Percentiles rank a stretch among this genome's conserved stretches.
Conservation (phyloP, 2,329 filamentous ascomycete genomes). For the Raffaelea ambrosiae region DNA sequence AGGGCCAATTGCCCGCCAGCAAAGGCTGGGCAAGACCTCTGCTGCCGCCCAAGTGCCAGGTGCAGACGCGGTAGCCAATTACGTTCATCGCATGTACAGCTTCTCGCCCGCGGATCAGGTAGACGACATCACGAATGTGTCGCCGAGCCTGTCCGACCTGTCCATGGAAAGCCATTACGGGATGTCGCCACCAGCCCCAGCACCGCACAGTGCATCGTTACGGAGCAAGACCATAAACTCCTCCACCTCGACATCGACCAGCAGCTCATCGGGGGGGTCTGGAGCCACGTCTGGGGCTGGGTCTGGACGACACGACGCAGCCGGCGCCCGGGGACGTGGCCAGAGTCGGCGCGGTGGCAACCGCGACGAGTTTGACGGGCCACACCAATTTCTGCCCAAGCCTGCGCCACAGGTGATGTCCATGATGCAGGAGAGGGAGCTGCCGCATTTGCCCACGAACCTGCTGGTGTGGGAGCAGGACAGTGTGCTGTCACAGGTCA, state of each 20-base stretch:
- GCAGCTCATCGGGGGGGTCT: conserved; percentile 10
- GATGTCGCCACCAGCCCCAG: conserved; percentile 22
- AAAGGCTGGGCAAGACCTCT: background rate
- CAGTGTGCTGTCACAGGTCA: conserved; percentile 68
- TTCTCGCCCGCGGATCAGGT: conserved; percentile 49
- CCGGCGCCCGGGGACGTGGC: no score
- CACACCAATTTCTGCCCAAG: conserved; percentile 70
- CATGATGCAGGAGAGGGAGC: conserved; percentile 62
- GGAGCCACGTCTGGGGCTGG: conserved; percentile 40
- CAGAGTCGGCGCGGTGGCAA: conserved; percentile 56
- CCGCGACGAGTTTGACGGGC: conserved; percentile 83
- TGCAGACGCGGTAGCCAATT: conserved; percentile 21
- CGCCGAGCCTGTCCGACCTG: conserved; percentile 53
- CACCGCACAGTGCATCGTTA: no score
- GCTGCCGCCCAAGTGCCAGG: background rate
- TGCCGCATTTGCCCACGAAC: conserved; percentile 75
- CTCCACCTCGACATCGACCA: no score
- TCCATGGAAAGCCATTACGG: conserved; percentile 42
- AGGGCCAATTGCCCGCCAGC: background rate
- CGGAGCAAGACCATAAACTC: no score
- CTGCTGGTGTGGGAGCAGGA: conserved; percentile 80
- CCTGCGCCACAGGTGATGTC: conserved; percentile 64
- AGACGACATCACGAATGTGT: conserved; percentile 46
- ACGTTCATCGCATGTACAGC: conserved; percentile 39
- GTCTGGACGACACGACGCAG: conserved; percentile 44